phyloP scores from a whole-genome alignment of 2,329 filamentous ascomycete genomes.

The Coleophoma cylindrospora region DNA sequence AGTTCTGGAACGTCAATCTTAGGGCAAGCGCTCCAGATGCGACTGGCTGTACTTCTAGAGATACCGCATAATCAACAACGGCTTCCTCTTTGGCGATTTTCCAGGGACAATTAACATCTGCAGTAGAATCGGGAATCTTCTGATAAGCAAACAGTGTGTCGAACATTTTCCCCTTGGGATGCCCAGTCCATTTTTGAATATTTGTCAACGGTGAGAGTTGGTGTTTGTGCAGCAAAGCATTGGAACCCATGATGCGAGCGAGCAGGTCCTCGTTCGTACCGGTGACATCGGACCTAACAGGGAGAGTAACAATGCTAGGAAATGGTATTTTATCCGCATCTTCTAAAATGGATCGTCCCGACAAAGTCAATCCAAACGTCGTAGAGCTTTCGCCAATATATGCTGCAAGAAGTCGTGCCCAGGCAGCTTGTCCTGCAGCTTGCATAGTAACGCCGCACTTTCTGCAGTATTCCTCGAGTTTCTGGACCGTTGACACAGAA shows the following conservation, averaged over 20 bases:
- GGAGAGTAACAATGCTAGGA: constrained; percentile 79
- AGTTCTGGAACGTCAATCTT: constrained; percentile 59
- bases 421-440: constrained; percentile 69
- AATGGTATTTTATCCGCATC: constrained; percentile 58
- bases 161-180: constrained; percentile 63
- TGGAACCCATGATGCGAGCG: constrained; percentile 58
- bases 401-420: constrained; percentile 68
- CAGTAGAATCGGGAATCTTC: constrained; percentile 36
- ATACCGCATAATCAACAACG: constrained; percentile 72
- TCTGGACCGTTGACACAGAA: constrained; percentile 33
- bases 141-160: constrained; percentile 86
- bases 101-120: constrained; percentile 42
- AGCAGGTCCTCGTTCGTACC: constrained; percentile 54
- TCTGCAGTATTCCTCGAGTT: constrained; percentile 52
- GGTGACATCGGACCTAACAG: constrained; percentile 55
- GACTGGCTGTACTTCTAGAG: constrained; percentile 68
- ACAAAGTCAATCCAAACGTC: constrained; percentile 76
- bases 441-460: constrained; percentile 66
- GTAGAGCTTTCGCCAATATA: constrained; percentile 73
- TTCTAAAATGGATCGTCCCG: constrained; percentile 60
- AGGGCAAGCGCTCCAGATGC: constrained; percentile 45
- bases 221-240: constrained; percentile 58
- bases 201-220: constrained; percentile 67
- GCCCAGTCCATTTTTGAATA: constrained; percentile 68
- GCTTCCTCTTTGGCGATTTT: constrained; percentile 59